phyloP scores from a whole-genome alignment of 1,284 basidiomycete genomes.

The Leccinum insolens region DNA sequence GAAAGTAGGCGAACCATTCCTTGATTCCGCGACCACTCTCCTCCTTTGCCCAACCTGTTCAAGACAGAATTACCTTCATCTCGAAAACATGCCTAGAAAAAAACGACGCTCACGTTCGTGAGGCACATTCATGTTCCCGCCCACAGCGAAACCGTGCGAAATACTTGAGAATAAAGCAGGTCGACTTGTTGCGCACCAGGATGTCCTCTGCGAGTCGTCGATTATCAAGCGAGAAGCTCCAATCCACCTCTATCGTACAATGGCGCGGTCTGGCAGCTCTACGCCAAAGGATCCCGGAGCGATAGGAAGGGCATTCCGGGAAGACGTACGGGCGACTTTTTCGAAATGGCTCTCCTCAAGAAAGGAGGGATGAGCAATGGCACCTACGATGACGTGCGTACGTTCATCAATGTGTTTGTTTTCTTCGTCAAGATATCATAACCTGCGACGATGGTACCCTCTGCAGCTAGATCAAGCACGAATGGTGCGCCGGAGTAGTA shows the following conservation, averaged over 20 bases:
- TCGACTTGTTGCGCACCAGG: conserved; percentile 24
- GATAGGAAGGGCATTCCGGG: not conserved
- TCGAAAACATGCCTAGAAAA: no score
- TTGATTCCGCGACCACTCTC: conserved; percentile 51
- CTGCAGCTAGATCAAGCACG: conserved; percentile 45
- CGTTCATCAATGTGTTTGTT: not conserved
- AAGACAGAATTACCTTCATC: not conserved
- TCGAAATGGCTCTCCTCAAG: conserved; percentile 56
- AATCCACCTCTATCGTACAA: conserved; percentile 34
- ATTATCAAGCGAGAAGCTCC: conserved; percentile 21
- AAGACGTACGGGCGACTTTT: conserved; percentile 46
- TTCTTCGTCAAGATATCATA: not conserved
- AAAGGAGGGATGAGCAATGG: conserved; percentile 55
- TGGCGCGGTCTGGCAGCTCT: not conserved
- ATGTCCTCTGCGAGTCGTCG: conserved; percentile 35
- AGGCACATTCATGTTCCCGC: conserved; percentile 18
- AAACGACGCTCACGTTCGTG: conserved; percentile 22
- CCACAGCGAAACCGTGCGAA: conserved; percentile 34
- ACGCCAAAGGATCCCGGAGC: no score
- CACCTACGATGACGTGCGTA: conserved; percentile 35
- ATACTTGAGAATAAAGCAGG: conserved; percentile 35
- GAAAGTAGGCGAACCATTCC: conserved; percentile 49
- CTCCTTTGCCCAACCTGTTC: conserved; percentile 61
- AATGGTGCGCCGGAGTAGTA: conserved; percentile 62
- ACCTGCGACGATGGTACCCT: conserved; percentile 49